phyloP scores from a whole-genome alignment of 148 eudicot species.

The Diospyros lotus region DNA sequence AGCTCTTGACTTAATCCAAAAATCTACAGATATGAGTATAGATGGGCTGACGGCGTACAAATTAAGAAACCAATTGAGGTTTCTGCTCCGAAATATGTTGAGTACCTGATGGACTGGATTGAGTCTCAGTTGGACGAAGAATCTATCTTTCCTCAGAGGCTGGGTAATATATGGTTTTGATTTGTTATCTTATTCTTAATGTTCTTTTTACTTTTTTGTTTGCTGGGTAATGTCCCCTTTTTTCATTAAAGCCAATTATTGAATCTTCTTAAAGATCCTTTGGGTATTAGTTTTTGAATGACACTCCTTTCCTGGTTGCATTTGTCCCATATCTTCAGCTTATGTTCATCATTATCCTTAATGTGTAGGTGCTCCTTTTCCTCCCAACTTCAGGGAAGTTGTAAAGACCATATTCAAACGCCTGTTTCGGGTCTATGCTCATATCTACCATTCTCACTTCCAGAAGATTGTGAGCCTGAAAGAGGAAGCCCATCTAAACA shows the following conservation, averaged over 20 bases:
- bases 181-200: background rate
- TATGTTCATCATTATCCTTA: background rate
- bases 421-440: constrained; percentile 94
- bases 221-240: too few relatives aligned
- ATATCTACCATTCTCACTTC: constrained; percentile 96
- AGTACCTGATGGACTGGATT: constrained; percentile 97
- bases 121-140: constrained; percentile 94
- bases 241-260: background rate
- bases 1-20: constrained; percentile 13
- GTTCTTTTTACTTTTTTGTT: background rate
- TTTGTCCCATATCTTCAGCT: background rate
- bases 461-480: constrained; percentile 98
- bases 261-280: background rate
- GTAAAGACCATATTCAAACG: constrained; percentile 95
- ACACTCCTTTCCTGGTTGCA: background rate
- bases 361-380: constrained; percentile 88
- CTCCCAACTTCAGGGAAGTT: constrained; percentile 87
- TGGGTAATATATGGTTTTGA: constrained; percentile 44
- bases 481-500: constrained; percentile 97
- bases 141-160: constrained; percentile 89
- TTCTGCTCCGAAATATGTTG: constrained; percentile 97
- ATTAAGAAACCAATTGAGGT: constrained; percentile 98
- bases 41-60: constrained; percentile 98
- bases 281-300: background rate
- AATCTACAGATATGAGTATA: constrained; percentile 74